Evolutionary conservation across 257 asterid genomes (phyloP).

Genomic region (Lycium ferocissimum): DNA sequence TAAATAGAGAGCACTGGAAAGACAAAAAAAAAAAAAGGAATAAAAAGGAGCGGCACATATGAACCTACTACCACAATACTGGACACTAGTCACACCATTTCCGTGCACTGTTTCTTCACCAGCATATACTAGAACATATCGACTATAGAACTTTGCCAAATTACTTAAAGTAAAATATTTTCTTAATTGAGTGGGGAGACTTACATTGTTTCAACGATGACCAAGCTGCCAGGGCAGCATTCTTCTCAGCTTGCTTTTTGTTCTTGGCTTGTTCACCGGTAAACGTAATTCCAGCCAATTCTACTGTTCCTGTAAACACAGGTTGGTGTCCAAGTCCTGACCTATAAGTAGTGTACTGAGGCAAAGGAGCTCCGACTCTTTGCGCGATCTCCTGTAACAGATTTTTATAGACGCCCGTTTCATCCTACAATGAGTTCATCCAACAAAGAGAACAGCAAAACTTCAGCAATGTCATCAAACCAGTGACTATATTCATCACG

Average conservation of each 20-base stretch:
- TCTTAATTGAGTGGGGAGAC: constrained; percentile 30
- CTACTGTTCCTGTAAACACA: constrained; percentile 77
- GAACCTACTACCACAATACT: background rate
- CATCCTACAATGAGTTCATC: constrained; percentile 56
- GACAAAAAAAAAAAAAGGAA: background rate
- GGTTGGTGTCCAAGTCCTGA: constrained; percentile 81
- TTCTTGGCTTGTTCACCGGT: constrained; percentile 87
- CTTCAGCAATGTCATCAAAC: constrained; percentile 14
- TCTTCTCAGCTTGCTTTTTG: constrained; percentile 92
- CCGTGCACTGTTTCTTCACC: background rate
- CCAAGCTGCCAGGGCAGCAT: constrained; percentile 91
- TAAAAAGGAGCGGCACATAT: background rate
- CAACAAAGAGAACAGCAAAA: background rate
- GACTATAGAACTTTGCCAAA: background rate
- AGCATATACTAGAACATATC: constrained; percentile 6
- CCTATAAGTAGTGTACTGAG: constrained; percentile 69
- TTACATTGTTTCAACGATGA: constrained; percentile 71
- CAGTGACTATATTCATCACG: background rate
- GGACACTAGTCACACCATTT: background rate
- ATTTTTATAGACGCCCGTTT: constrained; percentile 86
- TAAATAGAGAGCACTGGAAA: background rate
- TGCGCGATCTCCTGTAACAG: constrained; percentile 83
- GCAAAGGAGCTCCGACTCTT: constrained; percentile 85
- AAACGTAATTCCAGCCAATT: constrained; percentile 75
- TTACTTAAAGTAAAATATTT: background rate